phyloP scores from a whole-genome alignment of 495 filamentous ascomycete species.

The Xylaria intraflava region DNA sequence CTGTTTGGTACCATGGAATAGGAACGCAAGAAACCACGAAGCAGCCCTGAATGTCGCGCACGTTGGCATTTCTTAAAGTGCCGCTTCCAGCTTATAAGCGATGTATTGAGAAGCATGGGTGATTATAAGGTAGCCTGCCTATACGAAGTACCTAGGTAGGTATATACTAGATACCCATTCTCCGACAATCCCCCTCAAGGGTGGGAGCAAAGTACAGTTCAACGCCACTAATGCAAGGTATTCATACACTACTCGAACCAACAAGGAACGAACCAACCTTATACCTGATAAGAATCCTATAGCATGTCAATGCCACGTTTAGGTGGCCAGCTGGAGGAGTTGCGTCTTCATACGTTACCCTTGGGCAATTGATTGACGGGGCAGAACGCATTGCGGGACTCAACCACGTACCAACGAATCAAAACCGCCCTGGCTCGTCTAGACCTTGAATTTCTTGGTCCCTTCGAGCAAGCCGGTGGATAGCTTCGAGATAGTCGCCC shows the following conservation, averaged over 20 bases:
- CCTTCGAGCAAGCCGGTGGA: constrained; percentile 79
- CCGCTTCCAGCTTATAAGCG: too few relatives aligned
- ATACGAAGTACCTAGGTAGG: too few relatives aligned
- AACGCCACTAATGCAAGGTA: constrained; percentile 22
- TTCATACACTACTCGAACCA: constrained; percentile 8
- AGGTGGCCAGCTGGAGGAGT: not conserved
- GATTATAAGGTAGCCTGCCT: too few relatives aligned
- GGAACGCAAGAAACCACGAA: too few relatives aligned
- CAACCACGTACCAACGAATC: not conserved
- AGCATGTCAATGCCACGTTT: not conserved
- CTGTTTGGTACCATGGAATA: too few relatives aligned
- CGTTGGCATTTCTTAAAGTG: too few relatives aligned
- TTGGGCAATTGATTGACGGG: not conserved
- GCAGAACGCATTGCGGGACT: not conserved
- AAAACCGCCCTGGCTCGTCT: not conserved
- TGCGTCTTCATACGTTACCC: not conserved
- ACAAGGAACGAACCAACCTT: not conserved
- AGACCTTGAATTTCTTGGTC: constrained; percentile 34
- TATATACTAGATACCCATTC: too few relatives aligned
- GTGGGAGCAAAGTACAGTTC: constrained; percentile 9
- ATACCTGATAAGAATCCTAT: too few relatives aligned
- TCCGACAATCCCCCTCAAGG: not conserved
- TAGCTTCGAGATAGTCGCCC: constrained; percentile 69
- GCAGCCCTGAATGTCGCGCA: too few relatives aligned
- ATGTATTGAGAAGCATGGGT: too few relatives aligned